Evolutionary conservation across 768 basidiomycete species (phyloP), one percentile per base, ranked within the genome.

Genomic region (Suillus tomentosus): DNA sequence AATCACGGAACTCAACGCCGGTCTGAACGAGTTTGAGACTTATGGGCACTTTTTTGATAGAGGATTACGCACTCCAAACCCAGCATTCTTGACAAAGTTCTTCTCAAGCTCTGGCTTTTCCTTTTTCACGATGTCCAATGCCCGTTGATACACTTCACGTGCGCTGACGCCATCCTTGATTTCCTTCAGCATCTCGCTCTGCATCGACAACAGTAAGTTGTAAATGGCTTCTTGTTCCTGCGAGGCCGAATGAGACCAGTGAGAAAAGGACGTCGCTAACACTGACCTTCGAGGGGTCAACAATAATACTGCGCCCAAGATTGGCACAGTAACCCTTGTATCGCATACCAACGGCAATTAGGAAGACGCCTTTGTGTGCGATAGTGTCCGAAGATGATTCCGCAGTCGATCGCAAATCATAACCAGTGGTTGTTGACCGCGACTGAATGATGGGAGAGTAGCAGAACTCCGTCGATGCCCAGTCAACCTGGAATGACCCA

Each of bases 361-460:
- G 79, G 63, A 98, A 86, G 47, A 99, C 93, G 22, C 96, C 96
- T 70, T 91, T 89, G 78, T 92, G 86, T 57, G 92, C 88, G 67
- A 98, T 90, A 64, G 84, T 82, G 70, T 96, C 92, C 34, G 85
- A 80, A 24, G 93, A 89, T 7, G 96, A 95, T 74, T 94, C 89
- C 0, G 94, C 94, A 1, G 90, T 91, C 47, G 90, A 89, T 64
- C 89, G 87, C 56, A 99, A 80, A 74, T 99, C 96, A 74, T 96
- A 99, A 8, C 93, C 92, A 11, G 84, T 81, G 65, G 82, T 85
- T 42, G 90, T 90, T 9, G 93, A 91, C 48, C 90, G 90, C 7
- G 96, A 98, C 69, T 98, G 96, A 72, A 99, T 93, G 74, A 98
- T 96, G 2, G 96, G 95, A 3, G 92, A 87, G 76, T 96, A 98